Evolutionary conservation across 208 protist genomes (phyloP).

Genomic region (Naegleria fowleri): DNA sequence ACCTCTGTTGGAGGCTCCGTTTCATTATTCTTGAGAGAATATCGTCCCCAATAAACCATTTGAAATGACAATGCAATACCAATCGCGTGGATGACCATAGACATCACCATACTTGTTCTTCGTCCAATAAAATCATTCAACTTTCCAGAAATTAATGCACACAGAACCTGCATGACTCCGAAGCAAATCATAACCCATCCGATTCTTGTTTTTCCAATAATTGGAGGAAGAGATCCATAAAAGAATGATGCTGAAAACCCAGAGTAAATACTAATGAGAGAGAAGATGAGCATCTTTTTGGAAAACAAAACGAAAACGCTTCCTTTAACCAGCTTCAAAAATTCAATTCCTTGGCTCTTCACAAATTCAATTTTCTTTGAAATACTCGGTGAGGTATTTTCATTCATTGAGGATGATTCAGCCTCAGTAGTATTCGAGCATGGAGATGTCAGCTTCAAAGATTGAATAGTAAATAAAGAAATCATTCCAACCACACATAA

Average conservation of each 20-base stretch:
- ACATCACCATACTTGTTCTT: not conserved
- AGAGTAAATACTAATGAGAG: not conserved
- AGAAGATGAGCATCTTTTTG: not conserved
- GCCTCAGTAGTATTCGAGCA: not conserved
- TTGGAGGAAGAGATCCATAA: not conserved
- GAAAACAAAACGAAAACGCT: not conserved
- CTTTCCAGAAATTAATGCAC: not conserved
- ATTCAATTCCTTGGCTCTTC: not conserved
- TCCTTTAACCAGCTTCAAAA: not conserved
- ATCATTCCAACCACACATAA: not conserved
- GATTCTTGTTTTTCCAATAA: not conserved
- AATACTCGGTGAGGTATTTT: not conserved
- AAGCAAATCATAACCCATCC: not conserved
- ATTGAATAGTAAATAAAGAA: not conserved
- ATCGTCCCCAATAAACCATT: not conserved
- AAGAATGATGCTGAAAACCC: constrained; percentile 6
- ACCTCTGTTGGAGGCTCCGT: not conserved
- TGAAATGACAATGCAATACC: not conserved
- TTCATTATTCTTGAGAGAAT: not conserved
- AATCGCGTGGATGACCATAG: not conserved
- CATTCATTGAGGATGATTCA: not conserved
- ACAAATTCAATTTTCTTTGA: not conserved
- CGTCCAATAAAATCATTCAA: not conserved
- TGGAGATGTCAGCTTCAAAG: not conserved
- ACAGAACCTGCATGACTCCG: not conserved